Conservation (phyloP, 495 filamentous ascomycete genomes). For the Xylaria intraflava region DNA sequence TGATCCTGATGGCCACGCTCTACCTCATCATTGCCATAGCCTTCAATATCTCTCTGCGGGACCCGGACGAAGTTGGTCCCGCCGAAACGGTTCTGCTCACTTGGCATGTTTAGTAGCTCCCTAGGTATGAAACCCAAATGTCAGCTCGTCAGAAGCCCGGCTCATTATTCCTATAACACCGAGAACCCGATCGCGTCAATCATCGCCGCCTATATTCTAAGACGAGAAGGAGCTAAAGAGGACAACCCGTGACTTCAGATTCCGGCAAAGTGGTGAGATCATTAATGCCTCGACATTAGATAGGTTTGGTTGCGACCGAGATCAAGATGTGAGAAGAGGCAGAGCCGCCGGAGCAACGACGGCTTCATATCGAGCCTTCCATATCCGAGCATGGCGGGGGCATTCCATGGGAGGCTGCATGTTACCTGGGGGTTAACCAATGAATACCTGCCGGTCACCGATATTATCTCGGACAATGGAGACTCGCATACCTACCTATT, state of each 20-base stretch:
- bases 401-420: too few relatives aligned
- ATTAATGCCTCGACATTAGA: too few relatives aligned
- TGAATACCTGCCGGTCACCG: too few relatives aligned
- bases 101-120: not conserved
- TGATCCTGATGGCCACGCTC: too few relatives aligned
- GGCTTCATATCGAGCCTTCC: not conserved
- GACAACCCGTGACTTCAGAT: not conserved
- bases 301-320: not conserved
- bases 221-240: not conserved
- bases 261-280: not conserved
- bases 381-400: not conserved
- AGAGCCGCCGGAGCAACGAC: not conserved
- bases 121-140: too few relatives aligned
- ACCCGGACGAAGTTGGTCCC: conserved; percentile 14
- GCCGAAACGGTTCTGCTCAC: not conserved
- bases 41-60: conserved; percentile 14
- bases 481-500: too few relatives aligned
- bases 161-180: not conserved
- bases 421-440: too few relatives aligned
- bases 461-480: too few relatives aligned
- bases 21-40: not conserved
- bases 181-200: not conserved
- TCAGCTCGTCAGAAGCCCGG: not conserved
- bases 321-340: not conserved
- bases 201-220: not conserved